phyloP scores from a whole-genome alignment of 2,329 filamentous ascomycete species.

The Calonectria crousiana region DNA sequence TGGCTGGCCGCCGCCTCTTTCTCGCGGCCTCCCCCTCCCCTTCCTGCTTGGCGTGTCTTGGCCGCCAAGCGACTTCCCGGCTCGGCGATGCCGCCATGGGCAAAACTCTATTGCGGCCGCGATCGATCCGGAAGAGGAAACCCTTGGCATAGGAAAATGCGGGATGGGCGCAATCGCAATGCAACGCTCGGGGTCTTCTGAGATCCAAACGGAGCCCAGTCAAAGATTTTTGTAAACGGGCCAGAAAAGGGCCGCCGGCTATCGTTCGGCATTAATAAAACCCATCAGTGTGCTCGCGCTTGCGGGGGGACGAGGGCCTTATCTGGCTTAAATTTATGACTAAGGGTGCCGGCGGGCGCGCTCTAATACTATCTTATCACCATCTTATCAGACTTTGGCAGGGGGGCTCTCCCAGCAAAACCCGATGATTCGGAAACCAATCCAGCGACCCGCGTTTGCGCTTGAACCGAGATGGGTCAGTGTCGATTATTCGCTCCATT shows the following conservation, averaged over 20 bases:
- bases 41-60: neutral
- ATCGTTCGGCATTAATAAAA: slow-evolving; percentile 6
- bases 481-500: slow-evolving; percentile 5
- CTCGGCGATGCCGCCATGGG: neutral
- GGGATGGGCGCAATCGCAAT: neutral
- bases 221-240: neutral
- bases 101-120: neutral
- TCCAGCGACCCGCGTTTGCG: slow-evolving; percentile 1
- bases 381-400: slow-evolving; percentile 5
- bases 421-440: neutral
- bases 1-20: neutral
- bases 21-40: neutral
- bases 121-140: neutral
- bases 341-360: slow-evolving; percentile 2
- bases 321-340: neutral
- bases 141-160: neutral
- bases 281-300: neutral
- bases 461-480: neutral
- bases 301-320: neutral
- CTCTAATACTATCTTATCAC: neutral
- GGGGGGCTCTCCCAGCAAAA: neutral
- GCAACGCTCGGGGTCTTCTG: neutral
- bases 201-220: neutral
- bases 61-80: neutral
- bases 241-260: neutral